These are phyloP conservation scores for Aspergillus avenaceus DNA, from an alignment of 495 filamentous ascomycete species.

Conservation along the genomic window DNA sequence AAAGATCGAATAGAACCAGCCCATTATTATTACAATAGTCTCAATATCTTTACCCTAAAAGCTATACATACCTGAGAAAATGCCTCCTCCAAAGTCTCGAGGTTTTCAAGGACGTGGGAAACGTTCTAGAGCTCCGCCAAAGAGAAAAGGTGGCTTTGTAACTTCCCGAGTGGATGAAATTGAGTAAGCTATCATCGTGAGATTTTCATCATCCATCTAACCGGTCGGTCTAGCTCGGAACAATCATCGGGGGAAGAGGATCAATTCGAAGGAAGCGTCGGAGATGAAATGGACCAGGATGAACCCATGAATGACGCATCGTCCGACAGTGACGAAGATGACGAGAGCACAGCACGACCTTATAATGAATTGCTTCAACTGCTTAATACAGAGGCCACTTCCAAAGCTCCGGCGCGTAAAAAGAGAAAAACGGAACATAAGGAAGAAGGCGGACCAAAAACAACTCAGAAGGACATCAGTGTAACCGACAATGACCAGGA, in stretches of 20 bases:
- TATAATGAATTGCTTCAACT: conserved; percentile 67
- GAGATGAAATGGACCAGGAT: conserved; percentile 24
- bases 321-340: conserved; percentile 46
- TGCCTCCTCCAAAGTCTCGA: conserved; percentile 21
- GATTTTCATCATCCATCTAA: conserved; percentile 10
- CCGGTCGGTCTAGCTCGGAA: conserved; percentile 23
- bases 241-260: conserved; percentile 29
- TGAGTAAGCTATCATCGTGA: conserved; percentile 23
- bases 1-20: no score
- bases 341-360: conserved; percentile 39
- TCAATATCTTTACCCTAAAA: no score
- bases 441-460: conserved; percentile 10
- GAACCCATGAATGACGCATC: conserved; percentile 28
- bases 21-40: no score
- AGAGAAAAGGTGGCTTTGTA: conserved; percentile 26
- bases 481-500: conserved; percentile 14
- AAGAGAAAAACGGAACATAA: conserved; percentile 59
- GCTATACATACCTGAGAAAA: no score
- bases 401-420: conserved; percentile 57
- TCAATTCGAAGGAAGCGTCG: conserved; percentile 10
- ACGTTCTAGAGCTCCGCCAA: conserved; percentile 16
- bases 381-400: conserved; percentile 44
- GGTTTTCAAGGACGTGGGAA: conserved; percentile 30
- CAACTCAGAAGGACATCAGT: conserved; percentile 5
- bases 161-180: conserved; percentile 39